A percentile compares a stretch with the other conserved stretches of the same genome.
These are phyloP conservation scores for Posidonia oceanica DNA, from an alignment of 116 monocot species.

Conservation along the genomic window DNA sequence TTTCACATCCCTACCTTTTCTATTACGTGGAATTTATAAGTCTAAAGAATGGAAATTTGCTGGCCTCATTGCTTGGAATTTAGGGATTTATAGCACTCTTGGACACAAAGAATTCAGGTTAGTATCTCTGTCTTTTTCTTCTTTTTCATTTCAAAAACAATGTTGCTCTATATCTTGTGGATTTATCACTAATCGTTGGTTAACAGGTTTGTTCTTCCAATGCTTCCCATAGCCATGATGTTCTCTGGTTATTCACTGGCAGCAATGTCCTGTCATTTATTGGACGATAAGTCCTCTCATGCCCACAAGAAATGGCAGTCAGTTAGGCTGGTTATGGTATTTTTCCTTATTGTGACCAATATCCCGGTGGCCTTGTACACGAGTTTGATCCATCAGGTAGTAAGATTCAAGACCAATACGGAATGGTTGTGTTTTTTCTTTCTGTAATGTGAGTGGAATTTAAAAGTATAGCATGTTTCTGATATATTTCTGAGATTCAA, in stretches of 20 bases:
- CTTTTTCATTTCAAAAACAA: neutral
- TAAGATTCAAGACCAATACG: neutral
- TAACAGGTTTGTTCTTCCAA: conserved; percentile 90
- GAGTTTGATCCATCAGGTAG: conserved; percentile 82
- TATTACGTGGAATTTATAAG: conserved; percentile 55
- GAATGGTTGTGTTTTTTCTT: neutral
- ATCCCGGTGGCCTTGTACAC: conserved; percentile 87
- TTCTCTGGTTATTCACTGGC: conserved; percentile 85
- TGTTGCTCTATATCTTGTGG: neutral
- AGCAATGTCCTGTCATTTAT: conserved; percentile 18
- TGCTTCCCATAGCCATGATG: conserved; percentile 79
- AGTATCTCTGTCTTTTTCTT: neutral
- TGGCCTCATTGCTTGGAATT: conserved; percentile 80
- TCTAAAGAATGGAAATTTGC: conserved; percentile 76
- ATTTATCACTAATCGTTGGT: neutral
- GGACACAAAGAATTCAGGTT: conserved; percentile 99
- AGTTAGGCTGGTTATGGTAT: conserved; percentile 7
- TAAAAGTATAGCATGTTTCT: too few species aligned
- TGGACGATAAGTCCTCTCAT: neutral
- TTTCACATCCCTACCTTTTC: conserved; percentile 75
- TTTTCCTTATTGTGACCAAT: conserved; percentile 71
- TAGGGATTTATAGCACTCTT: conserved; percentile 69
- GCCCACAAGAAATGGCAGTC: neutral
- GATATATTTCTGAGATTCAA: too few species aligned
- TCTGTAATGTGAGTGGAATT: too few species aligned